Evolutionary conservation across 768 basidiomycete species (phyloP).

Genomic region (Boletus tomentosulus): DNA sequence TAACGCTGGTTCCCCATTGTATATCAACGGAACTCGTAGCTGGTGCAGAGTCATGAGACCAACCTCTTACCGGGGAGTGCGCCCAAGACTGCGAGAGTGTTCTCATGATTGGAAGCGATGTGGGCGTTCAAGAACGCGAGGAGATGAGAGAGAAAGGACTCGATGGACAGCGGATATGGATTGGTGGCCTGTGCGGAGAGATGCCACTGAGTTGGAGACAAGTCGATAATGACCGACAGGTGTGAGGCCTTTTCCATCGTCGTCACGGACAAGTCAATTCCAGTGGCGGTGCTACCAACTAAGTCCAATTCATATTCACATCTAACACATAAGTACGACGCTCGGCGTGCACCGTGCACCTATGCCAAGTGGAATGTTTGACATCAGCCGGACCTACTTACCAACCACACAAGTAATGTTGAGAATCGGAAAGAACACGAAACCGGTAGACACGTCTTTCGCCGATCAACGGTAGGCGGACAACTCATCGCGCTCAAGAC

Average conservation of each 20-base stretch:
- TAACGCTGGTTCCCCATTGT: slow-evolving; percentile 42
- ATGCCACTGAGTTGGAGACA: slow-evolving; percentile 86
- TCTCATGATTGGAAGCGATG: slow-evolving; percentile 86
- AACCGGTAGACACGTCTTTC: background rate
- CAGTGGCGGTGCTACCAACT: background rate
- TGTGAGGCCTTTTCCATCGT: slow-evolving; percentile 53
- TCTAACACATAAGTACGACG: no score
- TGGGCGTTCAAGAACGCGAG: slow-evolving; percentile 92
- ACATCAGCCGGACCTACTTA: background rate
- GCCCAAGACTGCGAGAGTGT: slow-evolving; percentile 87
- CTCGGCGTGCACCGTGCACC: no score
- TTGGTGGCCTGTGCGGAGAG: slow-evolving; percentile 51
- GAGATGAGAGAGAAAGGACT: slow-evolving; percentile 76
- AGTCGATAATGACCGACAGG: slow-evolving; percentile 80
- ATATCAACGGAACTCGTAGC: background rate
- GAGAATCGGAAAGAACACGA: no score
- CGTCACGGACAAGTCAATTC: background rate
- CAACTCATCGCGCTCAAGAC: background rate
- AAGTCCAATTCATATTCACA: no score
- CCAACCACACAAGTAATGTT: background rate
- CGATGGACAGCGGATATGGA: slow-evolving; percentile 54
- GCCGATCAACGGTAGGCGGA: background rate
- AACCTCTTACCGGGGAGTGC: slow-evolving; percentile 84
- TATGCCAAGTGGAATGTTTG: background rate
- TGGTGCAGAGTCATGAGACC: slow-evolving; percentile 9